Evolutionary conservation across 192 early-diverging fungal genomes (phyloP).

Genomic region (Coemansia sp.): DNA sequence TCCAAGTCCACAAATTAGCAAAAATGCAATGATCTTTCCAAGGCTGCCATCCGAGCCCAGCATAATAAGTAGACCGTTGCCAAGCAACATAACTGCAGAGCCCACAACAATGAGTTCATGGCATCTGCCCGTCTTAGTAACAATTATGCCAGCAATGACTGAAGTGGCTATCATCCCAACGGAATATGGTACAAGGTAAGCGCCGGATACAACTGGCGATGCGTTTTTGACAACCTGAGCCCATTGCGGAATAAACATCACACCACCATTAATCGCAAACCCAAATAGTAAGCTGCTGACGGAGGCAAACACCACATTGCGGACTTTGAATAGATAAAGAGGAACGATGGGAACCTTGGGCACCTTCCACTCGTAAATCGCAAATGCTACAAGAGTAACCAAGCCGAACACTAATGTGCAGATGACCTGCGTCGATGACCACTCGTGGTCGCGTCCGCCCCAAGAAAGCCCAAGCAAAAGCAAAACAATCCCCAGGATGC

Average conservation of each 20-base stretch:
- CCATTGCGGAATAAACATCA: conserved; percentile 41
- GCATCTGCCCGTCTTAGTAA: conserved; percentile 60
- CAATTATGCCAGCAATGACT: conserved; percentile 61
- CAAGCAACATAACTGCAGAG: conserved; percentile 58
- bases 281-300: conserved; percentile 31
- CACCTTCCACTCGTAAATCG: conserved; percentile 58
- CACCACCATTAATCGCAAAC: conserved; percentile 28
- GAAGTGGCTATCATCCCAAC: conserved; percentile 31
- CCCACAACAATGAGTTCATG: conserved; percentile 68
- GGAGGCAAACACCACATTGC: conserved; percentile 24
- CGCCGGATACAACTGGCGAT: conserved; percentile 26
- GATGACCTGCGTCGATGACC: conserved; percentile 55
- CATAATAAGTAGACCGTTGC: conserved; percentile 62
- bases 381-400: conserved; percentile 36
- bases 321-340: conserved; percentile 27
- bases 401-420: conserved; percentile 46
- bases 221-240: conserved; percentile 33
- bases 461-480: conserved; percentile 57
- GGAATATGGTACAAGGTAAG: conserved; percentile 30
- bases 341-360: conserved; percentile 65
- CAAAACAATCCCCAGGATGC: conserved; percentile 40
- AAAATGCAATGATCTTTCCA: conserved; percentile 62
- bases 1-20: conserved; percentile 72
- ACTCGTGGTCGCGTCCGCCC: conserved; percentile 58
- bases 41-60: conserved; percentile 49